A percentile compares a stretch with the other conserved stretches of the same genome.
phyloP scores from a whole-genome alignment of 495 filamentous ascomycete species.

The Collariella sp. region DNA sequence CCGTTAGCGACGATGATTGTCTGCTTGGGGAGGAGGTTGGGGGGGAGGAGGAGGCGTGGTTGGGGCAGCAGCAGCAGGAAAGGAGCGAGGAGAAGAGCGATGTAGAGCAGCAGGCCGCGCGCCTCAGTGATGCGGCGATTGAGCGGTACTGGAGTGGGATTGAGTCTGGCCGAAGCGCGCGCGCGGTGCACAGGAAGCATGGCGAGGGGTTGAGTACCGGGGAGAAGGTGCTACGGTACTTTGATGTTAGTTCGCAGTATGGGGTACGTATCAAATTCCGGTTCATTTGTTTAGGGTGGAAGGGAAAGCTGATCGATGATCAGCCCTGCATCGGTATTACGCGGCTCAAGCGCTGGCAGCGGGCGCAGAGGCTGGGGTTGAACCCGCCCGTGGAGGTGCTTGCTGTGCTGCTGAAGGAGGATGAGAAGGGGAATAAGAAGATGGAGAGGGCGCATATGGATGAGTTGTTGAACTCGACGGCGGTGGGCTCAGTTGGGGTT shows the following conservation, averaged over 20 bases:
- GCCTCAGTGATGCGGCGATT: conserved; percentile 55
- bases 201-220: conserved; percentile 50
- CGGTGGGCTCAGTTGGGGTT: conserved; percentile 23
- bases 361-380: conserved; percentile 69
- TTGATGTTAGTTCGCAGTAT: conserved; percentile 80
- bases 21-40: too few species aligned
- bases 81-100: too few species aligned
- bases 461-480: conserved; percentile 55
- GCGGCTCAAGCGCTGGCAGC: conserved; percentile 76
- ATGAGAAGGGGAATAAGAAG: conserved; percentile 40
- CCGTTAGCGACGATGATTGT: too few species aligned
- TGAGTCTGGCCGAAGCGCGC: conserved; percentile 45
- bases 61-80: conserved; percentile 3
- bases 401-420: conserved; percentile 68
- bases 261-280: conserved; percentile 57
- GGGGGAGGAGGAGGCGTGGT: not conserved
- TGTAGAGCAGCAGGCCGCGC: conserved; percentile 48
- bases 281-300: not conserved
- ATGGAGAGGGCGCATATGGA: conserved; percentile 69
- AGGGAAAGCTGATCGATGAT: not conserved
- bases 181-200: conserved; percentile 57
- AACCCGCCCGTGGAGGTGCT: conserved; percentile 89
- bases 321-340: conserved; percentile 85
- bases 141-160: conserved; percentile 62
- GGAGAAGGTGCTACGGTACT: conserved; percentile 83